Evolutionary conservation across 2,329 filamentous ascomycete genomes (phyloP), one percentile per base, ranked within the genome.

Genomic region (Botrytis tulipae): DNA sequence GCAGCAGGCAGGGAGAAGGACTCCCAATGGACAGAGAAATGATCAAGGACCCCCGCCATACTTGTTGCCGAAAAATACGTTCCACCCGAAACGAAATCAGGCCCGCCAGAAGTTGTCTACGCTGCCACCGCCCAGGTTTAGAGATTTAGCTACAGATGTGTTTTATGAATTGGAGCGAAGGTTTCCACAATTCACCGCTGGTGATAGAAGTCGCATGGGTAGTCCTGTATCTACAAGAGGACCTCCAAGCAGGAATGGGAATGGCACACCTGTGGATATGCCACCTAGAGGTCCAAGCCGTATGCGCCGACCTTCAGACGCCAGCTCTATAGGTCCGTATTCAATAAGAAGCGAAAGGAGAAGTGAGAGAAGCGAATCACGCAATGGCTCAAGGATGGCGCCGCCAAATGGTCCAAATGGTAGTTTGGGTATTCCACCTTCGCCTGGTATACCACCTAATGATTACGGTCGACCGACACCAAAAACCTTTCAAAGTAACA

Each of bases 61-160:
- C 80, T 88, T 99, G 9, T 85, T 93, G 37, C 93, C 96, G n/a
- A 94, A 95, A 82, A 88, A 91, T 76, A 92, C 90, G 76, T 98
- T 98, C 83, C 96, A 99, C 82, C 94, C 95, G 3, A 99, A 98
- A 84, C 92, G 96, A 76, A 99, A 99, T 81, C 95, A 98, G 82
- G 96, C 96, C n/a, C 90, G 96, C 59, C 94, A 98, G 83, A 97
- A 97, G 82, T 88, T 99, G 32, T 95, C 94, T 0, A 97, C 95
- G 0, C 88, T 99, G 22, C 94, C 94, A 4, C 90, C 92, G 35
- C 91, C 93, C 40, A 88, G 95, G 73, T 99, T 99, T 81, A 89
- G 93, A 78, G 95, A 98, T 80, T 87, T 99, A 10, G 95, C 94
- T 16, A 97, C 94, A 60, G 96, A 99, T 83, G 95, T 99, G 29